Percentiles rank a stretch among this genome's conserved stretches.
Conservation (phyloP, 805 yeast genomes). For the Metschnikowia henanensis region DNA sequence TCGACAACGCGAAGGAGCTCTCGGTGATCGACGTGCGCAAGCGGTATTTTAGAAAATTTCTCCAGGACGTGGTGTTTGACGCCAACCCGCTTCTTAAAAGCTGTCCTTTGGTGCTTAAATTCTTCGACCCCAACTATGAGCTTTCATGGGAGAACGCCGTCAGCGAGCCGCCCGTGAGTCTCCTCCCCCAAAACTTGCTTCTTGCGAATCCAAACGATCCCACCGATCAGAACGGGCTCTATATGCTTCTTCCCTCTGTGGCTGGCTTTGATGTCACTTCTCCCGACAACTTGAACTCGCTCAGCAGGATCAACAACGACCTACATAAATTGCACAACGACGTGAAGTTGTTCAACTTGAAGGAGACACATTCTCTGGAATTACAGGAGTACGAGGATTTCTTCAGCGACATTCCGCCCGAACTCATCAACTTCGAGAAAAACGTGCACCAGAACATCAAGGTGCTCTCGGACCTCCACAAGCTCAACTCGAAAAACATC, state of each 20-base stretch:
- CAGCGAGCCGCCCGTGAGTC: conserved; percentile 45
- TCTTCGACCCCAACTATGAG: conserved; percentile 51
- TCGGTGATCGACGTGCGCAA: conserved; percentile 48
- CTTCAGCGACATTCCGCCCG: conserved; percentile 30
- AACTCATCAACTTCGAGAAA: conserved; percentile 33
- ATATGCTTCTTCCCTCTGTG: conserved; percentile 46
- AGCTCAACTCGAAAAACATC: conserved; percentile 34
- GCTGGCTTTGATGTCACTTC: conserved; percentile 36
- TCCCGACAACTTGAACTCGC: conserved; percentile 31
- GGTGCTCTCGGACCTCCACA: conserved; percentile 36
- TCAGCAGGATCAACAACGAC: conserved; percentile 37
- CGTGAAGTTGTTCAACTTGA: conserved; percentile 28
- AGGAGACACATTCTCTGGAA: conserved; percentile 17
- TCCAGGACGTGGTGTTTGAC: conserved; percentile 38
- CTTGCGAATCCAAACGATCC: conserved; percentile 53
- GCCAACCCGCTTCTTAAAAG: conserved; percentile 29
- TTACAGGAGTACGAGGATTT: conserved; percentile 14
- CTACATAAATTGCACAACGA: conserved; percentile 34
- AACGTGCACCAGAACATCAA: conserved; percentile 34
- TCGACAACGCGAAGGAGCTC: conserved; percentile 36
- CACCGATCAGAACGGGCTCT: conserved; percentile 52
- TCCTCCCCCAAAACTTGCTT: conserved; percentile 48
- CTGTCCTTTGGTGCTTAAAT: conserved; percentile 44
- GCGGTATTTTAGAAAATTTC: conserved; percentile 44
- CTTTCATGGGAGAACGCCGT: conserved; percentile 51